Evolutionary conservation across 2,329 filamentous ascomycete species (phyloP), one percentile per base, ranked within the genome.

Genomic region (Sphaerulina populicola): DNA sequence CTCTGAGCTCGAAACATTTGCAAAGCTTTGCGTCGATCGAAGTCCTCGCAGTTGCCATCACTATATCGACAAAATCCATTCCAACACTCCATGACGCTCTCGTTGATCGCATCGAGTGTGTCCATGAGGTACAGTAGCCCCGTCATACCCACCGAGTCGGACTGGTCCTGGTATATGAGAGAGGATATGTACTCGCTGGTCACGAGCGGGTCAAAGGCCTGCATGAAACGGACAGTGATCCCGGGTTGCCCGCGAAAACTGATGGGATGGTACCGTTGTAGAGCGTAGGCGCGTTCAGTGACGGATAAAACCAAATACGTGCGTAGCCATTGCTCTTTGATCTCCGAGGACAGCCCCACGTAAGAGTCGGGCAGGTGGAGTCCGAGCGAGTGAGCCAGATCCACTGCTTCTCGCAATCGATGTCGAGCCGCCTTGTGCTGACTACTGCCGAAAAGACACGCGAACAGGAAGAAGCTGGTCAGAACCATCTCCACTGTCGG

Each of bases 41-140:
- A 59, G 61, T 64, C 51, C 63, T 71, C 41, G 58, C 63, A 58
- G 63, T 55, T 52, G 15, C 60, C 59, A 33, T 63, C 58, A 39
- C 59, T 60, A 40, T 55, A 59, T 14, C 49, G 48, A 63, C 69
- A 73, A 47, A 67, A 68, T 23, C 64, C 64, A 44, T 69, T 72
- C 71, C 71, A 73, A 60, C 71, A 73, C 14, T 70, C 64, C 14
- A 72, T 62, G 14, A 73, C 68, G 49, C 67, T 68, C 54, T 73
- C 71, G 45, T 73, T 69, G 30, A 73, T 71, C 3, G 68, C 64
- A 46, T 73, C 69, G 51, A 72, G 72, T 1, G 69, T 56, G 52
- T 72, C 71, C 71, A 73, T 72, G 21, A 73, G 60, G 27, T 68
- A 64, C 4, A 70, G 63, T 6, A 73, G 58, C 2, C 71, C 70